phyloP scores from a whole-genome alignment of 768 basidiomycete genomes.

The Mycena haematopus region DNA sequence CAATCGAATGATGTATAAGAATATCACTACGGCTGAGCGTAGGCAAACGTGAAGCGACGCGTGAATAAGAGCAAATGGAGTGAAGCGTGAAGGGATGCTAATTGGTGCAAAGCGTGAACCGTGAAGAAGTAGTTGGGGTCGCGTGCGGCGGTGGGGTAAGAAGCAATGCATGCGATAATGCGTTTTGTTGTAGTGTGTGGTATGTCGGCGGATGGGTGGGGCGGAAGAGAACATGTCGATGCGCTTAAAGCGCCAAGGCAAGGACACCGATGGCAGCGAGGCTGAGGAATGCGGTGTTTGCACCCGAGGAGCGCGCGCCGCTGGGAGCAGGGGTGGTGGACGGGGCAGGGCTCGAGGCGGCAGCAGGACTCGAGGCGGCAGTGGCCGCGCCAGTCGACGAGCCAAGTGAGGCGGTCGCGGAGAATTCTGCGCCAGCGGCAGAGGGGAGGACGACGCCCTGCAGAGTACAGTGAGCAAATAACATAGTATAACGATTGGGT shows the following conservation, averaged over 20 bases:
- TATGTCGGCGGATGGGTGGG: background rate
- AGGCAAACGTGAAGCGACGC: constrained; percentile 2
- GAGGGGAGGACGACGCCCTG: constrained; percentile 62
- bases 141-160: constrained; percentile 3
- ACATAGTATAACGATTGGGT: background rate
- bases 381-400: constrained; percentile 28
- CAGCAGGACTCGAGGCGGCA: constrained; percentile 42
- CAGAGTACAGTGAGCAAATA: constrained; percentile 14
- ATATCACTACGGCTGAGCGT: constrained; percentile 18
- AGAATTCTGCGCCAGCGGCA: constrained; percentile 34
- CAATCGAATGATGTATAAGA: constrained; percentile 5
- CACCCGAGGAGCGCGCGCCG: constrained; percentile 35
- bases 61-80: too few relatives aligned
- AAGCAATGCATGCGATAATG: background rate
- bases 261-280: constrained; percentile 51
- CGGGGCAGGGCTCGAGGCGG: constrained; percentile 29
- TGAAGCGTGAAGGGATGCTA: background rate
- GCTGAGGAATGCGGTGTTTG: constrained; percentile 45
- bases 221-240: too few relatives aligned
- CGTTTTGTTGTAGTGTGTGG: background rate
- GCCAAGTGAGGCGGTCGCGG: constrained; percentile 26
- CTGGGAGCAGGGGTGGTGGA: constrained; percentile 23
- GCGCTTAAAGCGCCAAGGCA: constrained; percentile 52
- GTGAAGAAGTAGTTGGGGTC: background rate
- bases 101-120: background rate